A percentile compares a stretch with the other conserved stretches of the same genome.
Conservation (phyloP, 2,329 filamentous ascomycete genomes). For the Colletotrichum tabaci region DNA sequence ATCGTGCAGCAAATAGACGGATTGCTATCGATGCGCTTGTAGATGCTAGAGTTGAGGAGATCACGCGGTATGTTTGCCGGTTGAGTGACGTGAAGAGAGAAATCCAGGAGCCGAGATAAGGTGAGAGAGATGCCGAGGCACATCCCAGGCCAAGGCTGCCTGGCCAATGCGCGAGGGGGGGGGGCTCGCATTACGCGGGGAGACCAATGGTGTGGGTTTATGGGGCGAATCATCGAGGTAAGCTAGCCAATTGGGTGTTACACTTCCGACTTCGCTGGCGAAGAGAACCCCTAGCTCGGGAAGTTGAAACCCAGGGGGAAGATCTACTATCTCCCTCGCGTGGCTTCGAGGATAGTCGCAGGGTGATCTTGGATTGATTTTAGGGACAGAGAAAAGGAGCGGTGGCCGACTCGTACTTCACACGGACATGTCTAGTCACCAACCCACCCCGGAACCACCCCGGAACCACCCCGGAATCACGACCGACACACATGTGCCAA, state of each 20-base stretch:
- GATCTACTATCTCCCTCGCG: too few relatives aligned
- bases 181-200: not conserved
- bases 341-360: not conserved
- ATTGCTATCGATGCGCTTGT: not conserved
- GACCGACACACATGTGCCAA: not conserved
- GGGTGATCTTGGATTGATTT: too few relatives aligned
- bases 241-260: slow-evolving; percentile 37
- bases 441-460: not conserved
- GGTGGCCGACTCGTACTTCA: not conserved
- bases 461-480: not conserved
- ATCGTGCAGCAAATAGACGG: not conserved
- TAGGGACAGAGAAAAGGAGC: not conserved
- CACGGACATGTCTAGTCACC: not conserved
- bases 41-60: not conserved
- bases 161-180: not conserved
- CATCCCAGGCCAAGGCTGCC: not conserved
- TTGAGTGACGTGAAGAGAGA: slow-evolving; percentile 18
- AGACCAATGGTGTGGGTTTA: not conserved
- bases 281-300: not conserved
- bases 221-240: slow-evolving; percentile 2
- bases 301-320: not conserved
- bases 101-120: not conserved
- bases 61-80: not conserved
- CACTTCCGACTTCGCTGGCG: slow-evolving; percentile 17
- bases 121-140: slow-evolving; percentile 36